Evolutionary conservation across 192 early-diverging fungal species (phyloP).

Genomic region (Coemansia sp.): DNA sequence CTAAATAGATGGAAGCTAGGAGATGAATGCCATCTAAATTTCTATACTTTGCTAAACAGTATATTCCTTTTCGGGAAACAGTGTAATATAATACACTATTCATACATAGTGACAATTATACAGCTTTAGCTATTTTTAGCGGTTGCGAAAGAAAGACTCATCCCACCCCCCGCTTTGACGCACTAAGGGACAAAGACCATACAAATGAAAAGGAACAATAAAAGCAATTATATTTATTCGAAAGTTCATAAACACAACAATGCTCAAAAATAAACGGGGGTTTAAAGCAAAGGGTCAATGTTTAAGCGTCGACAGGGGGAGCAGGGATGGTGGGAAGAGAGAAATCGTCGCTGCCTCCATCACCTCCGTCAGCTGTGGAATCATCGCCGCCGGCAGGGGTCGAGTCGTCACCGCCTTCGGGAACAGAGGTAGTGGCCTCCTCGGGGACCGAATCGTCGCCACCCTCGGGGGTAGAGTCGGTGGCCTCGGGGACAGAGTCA

Average conservation of each 20-base stretch:
- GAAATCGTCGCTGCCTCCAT: not conserved
- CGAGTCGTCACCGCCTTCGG: not conserved
- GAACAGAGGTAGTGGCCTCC: not conserved
- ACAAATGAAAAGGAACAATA: too few species aligned
- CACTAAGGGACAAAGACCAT: too few species aligned
- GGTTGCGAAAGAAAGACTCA: too few species aligned
- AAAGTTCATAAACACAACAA: not conserved
- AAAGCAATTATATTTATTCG: too few species aligned
- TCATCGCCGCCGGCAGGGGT: not conserved
- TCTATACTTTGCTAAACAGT: too few species aligned
- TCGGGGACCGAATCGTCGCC: constrained; percentile 1
- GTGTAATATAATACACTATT: too few species aligned
- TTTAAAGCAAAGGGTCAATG: not conserved
- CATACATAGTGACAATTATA: too few species aligned
- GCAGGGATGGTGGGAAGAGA: not conserved
- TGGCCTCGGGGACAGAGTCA: not conserved
- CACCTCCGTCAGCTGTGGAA: not conserved
- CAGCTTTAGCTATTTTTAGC: too few species aligned
- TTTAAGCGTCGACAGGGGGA: not conserved
- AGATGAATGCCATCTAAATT: too few species aligned
- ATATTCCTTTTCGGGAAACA: too few species aligned
- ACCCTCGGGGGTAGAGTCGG: not conserved
- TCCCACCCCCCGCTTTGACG: too few species aligned
- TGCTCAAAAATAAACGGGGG: not conserved
- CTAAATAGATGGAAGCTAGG: too few species aligned